phyloP scores from a whole-genome alignment of 2,329 filamentous ascomycete species.

The Domatiomyces globalis region DNA sequence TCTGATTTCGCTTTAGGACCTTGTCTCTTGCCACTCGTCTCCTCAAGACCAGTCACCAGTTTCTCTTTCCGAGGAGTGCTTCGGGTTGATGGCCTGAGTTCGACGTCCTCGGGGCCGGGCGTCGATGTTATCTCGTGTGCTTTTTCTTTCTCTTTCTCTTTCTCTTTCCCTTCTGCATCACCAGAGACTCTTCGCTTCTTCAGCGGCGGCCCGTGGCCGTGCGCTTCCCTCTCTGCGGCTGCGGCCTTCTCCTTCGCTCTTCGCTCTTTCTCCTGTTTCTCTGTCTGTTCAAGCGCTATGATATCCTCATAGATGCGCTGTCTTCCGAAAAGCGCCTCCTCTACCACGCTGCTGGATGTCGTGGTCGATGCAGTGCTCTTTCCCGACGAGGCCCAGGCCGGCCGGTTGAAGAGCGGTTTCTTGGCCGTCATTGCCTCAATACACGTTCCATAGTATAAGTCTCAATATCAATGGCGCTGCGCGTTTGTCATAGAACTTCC shows the following conservation, averaged over 20 bases:
- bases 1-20: background rate
- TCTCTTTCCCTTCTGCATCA: slow-evolving; percentile 22
- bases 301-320: slow-evolving; percentile 34
- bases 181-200: slow-evolving; percentile 21
- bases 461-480: background rate
- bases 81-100: background rate
- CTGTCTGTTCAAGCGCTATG: slow-evolving; percentile 28
- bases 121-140: background rate
- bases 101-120: background rate
- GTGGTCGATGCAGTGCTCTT: slow-evolving; percentile 6
- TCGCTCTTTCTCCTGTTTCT: slow-evolving; percentile 21
- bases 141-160: slow-evolving; percentile 21
- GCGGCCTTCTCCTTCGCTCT: slow-evolving; percentile 19
- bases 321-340: slow-evolving; percentile 36
- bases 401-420: slow-evolving; percentile 43
- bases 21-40: background rate
- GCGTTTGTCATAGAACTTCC: background rate
- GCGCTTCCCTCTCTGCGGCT: slow-evolving; percentile 1
- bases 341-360: slow-evolving; percentile 3
- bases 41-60: slow-evolving; percentile 2
- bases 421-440: slow-evolving; percentile 15
- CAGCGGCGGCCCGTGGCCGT: slow-evolving; percentile 17
- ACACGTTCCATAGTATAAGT: background rate
- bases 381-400: slow-evolving; percentile 30
- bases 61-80: background rate